Conservation (phyloP, 768 basidiomycete genomes). For the Mycena floridula region DNA sequence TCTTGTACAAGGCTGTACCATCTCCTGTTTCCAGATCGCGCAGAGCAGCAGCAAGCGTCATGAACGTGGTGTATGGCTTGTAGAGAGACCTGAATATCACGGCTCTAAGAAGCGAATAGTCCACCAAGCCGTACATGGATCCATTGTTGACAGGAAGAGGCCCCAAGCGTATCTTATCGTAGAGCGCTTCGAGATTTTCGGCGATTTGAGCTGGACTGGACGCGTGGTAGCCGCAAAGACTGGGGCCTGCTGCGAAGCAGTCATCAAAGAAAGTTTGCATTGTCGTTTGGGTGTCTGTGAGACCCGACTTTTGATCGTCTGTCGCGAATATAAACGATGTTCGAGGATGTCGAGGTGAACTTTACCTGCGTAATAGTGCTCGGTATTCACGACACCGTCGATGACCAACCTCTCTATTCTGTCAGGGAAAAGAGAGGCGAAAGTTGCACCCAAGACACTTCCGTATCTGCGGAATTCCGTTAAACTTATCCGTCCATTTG, state of each 20-base stretch:
- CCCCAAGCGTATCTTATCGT: slow-evolving; percentile 6
- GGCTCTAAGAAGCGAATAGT: slow-evolving; percentile 12
- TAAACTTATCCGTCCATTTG: no score
- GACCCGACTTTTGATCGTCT: slow-evolving; percentile 10
- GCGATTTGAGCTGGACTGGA: slow-evolving; percentile 11
- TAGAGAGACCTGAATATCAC: slow-evolving; percentile 17
- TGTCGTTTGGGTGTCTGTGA: slow-evolving; percentile 15
- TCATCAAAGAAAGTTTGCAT: slow-evolving; percentile 15
- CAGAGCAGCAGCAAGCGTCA: slow-evolving; percentile 12
- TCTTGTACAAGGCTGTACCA: slow-evolving; percentile 10
- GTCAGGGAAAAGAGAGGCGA: slow-evolving; percentile 28
- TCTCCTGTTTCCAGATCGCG: slow-evolving; percentile 19
- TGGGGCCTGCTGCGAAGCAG: slow-evolving; percentile 16
- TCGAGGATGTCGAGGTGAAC: neutral
- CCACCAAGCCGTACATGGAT: slow-evolving; percentile 17
- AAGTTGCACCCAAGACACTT: slow-evolving; percentile 20
- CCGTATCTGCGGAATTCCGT: no score
- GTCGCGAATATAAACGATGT: neutral
- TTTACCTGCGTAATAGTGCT: slow-evolving; percentile 14
- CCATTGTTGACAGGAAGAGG: slow-evolving; percentile 14
- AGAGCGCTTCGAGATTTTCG: slow-evolving; percentile 10
- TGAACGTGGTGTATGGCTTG: slow-evolving; percentile 12
- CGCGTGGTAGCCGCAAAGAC: slow-evolving; percentile 16
- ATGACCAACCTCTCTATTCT: slow-evolving; percentile 7
- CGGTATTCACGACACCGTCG: slow-evolving; percentile 17